These are phyloP conservation scores for Curvularia lunata DNA, from an alignment of 2,329 filamentous ascomycete species.

Conservation along the genomic window DNA sequence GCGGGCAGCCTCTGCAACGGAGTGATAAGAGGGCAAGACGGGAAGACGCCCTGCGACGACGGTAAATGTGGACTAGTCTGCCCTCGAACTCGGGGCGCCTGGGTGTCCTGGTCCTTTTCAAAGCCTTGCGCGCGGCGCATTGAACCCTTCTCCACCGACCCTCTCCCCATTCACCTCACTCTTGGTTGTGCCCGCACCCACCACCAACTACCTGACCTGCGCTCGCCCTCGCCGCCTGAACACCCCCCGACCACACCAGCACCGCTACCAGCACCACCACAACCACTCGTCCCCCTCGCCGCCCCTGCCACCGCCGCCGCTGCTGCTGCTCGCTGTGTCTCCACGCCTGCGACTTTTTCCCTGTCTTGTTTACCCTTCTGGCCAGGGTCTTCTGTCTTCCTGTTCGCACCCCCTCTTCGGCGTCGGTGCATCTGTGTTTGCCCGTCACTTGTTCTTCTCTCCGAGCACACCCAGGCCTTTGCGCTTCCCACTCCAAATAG, in stretches of 20 bases:
- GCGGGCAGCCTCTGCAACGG: conserved; percentile 18
- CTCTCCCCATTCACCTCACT: conserved; percentile 15
- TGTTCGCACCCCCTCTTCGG: conserved; percentile 16
- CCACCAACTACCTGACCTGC: neutral
- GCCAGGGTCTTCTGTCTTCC: conserved; percentile 23
- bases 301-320: neutral
- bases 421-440: conserved; percentile 35
- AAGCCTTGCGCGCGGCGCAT: conserved; percentile 15
- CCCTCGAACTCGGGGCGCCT: conserved; percentile 9
- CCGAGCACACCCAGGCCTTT: conserved; percentile 21
- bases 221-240: neutral
- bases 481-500: conserved; percentile 35
- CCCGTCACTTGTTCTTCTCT: conserved; percentile 27
- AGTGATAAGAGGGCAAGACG: conserved; percentile 34
- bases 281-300: neutral
- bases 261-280: neutral
- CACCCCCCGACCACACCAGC: neutral
- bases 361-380: conserved; percentile 25
- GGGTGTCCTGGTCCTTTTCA: conserved; percentile 16
- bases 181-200: conserved; percentile 12
- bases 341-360: neutral
- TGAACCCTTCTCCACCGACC: conserved; percentile 17
- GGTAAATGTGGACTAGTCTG: conserved; percentile 28
- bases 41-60: conserved; percentile 26
- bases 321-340: neutral